These are phyloP conservation scores for Serpula lacrymans DNA, from an alignment of 768 basidiomycete species.

Conservation along the genomic window DNA sequence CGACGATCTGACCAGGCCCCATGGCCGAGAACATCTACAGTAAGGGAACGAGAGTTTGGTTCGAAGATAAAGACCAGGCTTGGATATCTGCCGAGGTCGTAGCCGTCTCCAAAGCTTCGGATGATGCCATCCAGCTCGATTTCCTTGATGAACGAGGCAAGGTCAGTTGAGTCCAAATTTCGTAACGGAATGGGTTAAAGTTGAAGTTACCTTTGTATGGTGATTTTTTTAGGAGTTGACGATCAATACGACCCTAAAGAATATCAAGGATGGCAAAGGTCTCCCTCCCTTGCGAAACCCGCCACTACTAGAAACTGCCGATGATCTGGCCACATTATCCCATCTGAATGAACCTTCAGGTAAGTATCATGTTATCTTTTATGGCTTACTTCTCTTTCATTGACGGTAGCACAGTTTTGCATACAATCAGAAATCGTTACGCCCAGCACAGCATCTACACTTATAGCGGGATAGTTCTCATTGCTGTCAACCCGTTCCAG, in stretches of 20 bases:
- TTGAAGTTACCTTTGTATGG: slow-evolving; percentile 6
- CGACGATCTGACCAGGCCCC: slow-evolving; percentile 24
- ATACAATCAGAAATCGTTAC: slow-evolving; percentile 96
- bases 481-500: slow-evolving; percentile 98
- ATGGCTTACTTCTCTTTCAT: not conserved
- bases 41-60: slow-evolving; percentile 89
- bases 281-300: slow-evolving; percentile 96
- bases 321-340: slow-evolving; percentile 96
- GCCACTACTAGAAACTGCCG: slow-evolving; percentile 91
- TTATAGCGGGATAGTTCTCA: slow-evolving; percentile 97
- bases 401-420: slow-evolving; percentile 60
- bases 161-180: slow-evolving; percentile 41
- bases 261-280: slow-evolving; percentile 74
- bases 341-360: slow-evolving; percentile 98
- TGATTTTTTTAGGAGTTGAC: slow-evolving; percentile 57
- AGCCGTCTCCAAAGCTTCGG: slow-evolving; percentile 56
- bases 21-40: slow-evolving; percentile 93
- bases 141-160: slow-evolving; percentile 92
- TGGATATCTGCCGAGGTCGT: slow-evolving; percentile 91
- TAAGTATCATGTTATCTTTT: slow-evolving; percentile 38
- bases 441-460: slow-evolving; percentile 97
- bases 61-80: slow-evolving; percentile 90
- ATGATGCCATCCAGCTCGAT: slow-evolving; percentile 76
- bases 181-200: too few species aligned
- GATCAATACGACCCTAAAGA: slow-evolving; percentile 74